Conservation (phyloP, 441 rosid species). For the Jatropha podagrica region DNA sequence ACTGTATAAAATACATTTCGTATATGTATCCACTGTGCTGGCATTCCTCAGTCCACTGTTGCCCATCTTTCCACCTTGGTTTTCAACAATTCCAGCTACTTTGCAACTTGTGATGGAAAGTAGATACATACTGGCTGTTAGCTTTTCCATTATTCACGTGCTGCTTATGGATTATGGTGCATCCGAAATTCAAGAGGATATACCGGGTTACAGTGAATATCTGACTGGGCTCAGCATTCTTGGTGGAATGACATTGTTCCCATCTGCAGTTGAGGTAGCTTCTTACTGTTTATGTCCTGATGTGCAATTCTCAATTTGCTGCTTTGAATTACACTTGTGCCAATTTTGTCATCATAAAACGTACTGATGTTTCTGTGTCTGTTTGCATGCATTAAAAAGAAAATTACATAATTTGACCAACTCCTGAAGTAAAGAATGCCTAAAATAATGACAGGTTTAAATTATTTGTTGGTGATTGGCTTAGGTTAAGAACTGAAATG, state of each 20-base stretch:
- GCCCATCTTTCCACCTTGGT: slow-evolving; percentile 88
- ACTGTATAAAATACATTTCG: slow-evolving; percentile 72
- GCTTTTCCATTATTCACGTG: slow-evolving; percentile 61
- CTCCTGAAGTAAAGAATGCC: not conserved
- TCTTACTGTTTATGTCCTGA: not conserved
- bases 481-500: not conserved
- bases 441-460: not conserved
- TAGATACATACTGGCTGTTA: slow-evolving; percentile 64
- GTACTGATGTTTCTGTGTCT: not conserved
- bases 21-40: slow-evolving; percentile 81
- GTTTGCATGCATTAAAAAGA: not conserved
- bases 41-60: slow-evolving; percentile 74
- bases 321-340: not conserved
- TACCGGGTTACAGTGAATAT: slow-evolving; percentile 83
- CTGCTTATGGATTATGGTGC: slow-evolving; percentile 81
- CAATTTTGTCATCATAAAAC: not conserved
- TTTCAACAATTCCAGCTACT: slow-evolving; percentile 84
- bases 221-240: slow-evolving; percentile 92
- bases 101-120: slow-evolving; percentile 70
- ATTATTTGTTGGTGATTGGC: not conserved
- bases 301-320: slow-evolving; percentile 4
- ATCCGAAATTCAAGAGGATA: slow-evolving; percentile 82
- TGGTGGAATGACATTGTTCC: slow-evolving; percentile 96
- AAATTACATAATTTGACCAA: not conserved
- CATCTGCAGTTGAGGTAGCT: slow-evolving; percentile 90